Evolutionary conservation across 257 asterid genomes (phyloP), one percentile per base, ranked within the genome.

Genomic region (Ocimum tenuiflorum): DNA sequence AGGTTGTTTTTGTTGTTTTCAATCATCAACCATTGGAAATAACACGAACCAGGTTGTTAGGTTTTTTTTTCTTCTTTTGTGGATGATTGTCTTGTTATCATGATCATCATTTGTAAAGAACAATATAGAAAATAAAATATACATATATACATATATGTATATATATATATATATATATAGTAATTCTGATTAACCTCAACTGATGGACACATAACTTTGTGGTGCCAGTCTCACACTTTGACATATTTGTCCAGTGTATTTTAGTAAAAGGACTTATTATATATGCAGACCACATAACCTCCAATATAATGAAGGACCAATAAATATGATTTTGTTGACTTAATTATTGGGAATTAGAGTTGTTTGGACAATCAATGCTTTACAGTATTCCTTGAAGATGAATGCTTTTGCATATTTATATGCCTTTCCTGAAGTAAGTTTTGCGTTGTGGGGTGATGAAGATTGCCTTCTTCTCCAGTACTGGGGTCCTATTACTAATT

Each of bases 401-500:
- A 56, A 54, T 17, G 17, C 27, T 42, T 31, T 14, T 36, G 23
- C 45, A 23, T 41, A 59, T 24, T 31, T 60, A 70, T 19, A 33
- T 49, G 54, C 47, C 64, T 56, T 66, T 54, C 23, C 22, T 76
- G 61, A 22, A 38, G 60, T 51, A n/a, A 45, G 15, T 38, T 38
- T 46, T 45, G 43, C 14, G 14, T 49, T n/a, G 7, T 5, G 39
- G 63, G 45, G 39, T 35, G n/a, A 46, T 29, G 15, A 61, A 3
- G 12, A 10, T 39, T 65, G 54, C 58, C 22, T 42, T 15, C 24
- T 55, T 29, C 14, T 57, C n/a, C 45, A 19, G 46, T 46, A 19
- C 20, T 59, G 20, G 6, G 19, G 52, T 65, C 22, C 67, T 46
- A 14, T 71, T 41, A 36, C 48, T 66, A 22, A 66, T 68, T 57